These are phyloP conservation scores for Glycine soja DNA, from an alignment of 306 rosid genomes.

Conservation along the genomic window DNA sequence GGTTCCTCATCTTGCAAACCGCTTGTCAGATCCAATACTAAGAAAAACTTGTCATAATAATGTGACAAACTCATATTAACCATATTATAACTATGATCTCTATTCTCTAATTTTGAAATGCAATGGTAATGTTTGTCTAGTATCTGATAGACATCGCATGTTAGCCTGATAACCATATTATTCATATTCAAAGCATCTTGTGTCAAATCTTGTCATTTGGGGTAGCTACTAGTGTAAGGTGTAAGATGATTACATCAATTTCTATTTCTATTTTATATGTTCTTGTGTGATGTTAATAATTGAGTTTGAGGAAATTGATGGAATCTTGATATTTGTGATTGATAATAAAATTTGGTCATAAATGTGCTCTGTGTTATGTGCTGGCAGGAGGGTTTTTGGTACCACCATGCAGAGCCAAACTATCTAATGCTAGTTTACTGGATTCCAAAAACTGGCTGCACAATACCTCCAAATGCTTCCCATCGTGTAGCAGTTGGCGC, in stretches of 20 bases:
- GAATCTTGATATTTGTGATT: conserved; percentile 12
- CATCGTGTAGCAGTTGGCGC: conserved; percentile 59
- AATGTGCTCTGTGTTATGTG: conserved; percentile 6
- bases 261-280: not conserved
- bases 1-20: not conserved
- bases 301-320: not conserved
- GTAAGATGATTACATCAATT: not conserved
- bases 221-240: not conserved
- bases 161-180: not conserved
- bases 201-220: not conserved
- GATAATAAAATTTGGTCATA: conserved; percentile 11
- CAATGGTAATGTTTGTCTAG: not conserved
- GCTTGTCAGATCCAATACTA: not conserved
- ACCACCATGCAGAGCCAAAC: conserved; percentile 68
- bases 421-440: conserved; percentile 65
- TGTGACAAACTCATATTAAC: not conserved
- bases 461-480: conserved; percentile 68
- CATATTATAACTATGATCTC: not conserved
- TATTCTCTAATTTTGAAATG: not conserved
- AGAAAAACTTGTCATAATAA: not conserved
- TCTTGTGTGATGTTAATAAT: not conserved
- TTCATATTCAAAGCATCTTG: not conserved
- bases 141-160: not conserved
- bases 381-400: conserved; percentile 64
- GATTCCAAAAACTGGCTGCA: conserved; percentile 58